Evolutionary conservation across 495 filamentous ascomycete genomes (phyloP).

Genomic region (Daldinia concentrica): DNA sequence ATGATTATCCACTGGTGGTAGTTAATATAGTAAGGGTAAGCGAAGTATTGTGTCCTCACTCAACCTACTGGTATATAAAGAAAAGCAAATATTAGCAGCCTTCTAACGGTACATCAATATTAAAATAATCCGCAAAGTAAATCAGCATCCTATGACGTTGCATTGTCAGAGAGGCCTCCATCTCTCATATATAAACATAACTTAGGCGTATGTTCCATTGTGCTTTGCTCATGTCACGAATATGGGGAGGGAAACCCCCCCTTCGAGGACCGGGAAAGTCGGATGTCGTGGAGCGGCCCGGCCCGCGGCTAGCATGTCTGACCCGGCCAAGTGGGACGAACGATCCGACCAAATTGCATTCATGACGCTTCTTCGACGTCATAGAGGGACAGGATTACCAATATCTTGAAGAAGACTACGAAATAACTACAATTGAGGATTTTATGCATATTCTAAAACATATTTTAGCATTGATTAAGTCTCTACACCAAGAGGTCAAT

Average conservation of each 20-base stretch:
- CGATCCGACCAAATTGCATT: not conserved
- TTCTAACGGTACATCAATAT: too few species aligned
- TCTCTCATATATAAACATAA: not conserved
- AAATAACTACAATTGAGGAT: not conserved
- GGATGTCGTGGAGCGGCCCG: not conserved
- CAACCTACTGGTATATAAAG: too few species aligned
- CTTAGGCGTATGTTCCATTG: not conserved
- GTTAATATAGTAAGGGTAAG: too few species aligned
- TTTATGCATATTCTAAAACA: not conserved
- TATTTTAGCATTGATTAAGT: not conserved
- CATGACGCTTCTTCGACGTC: slow-evolving; percentile 30
- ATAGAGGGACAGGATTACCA: slow-evolving; percentile 6
- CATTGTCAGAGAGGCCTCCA: too few species aligned
- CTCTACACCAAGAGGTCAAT: not conserved
- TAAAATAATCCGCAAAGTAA: too few species aligned
- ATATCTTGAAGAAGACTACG: too few species aligned
- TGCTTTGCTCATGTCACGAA: too few species aligned
- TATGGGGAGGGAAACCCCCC: too few species aligned
- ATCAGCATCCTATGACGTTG: too few species aligned
- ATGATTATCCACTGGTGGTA: too few species aligned
- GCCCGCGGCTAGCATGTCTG: not conserved
- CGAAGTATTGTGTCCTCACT: too few species aligned
- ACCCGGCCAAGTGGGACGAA: not conserved
- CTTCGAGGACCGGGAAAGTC: not conserved
- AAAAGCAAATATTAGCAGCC: too few species aligned